These are phyloP conservation scores for Ogataea ramenticola DNA, from an alignment of 805 yeast species.

Conservation along the genomic window DNA sequence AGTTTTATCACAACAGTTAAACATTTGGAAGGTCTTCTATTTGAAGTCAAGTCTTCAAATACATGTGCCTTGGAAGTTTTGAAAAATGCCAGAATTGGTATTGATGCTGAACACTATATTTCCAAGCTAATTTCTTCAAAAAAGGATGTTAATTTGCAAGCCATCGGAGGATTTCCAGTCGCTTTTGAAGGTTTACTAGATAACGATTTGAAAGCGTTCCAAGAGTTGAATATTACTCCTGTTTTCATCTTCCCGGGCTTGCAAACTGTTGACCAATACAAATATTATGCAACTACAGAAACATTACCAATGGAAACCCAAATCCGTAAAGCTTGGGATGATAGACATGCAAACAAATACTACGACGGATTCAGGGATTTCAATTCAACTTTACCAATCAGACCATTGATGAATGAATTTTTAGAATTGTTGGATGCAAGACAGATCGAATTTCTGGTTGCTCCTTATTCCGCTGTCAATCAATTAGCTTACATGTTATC, in stretches of 20 bases:
- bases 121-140: slow-evolving; percentile 52
- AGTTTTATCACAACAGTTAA: slow-evolving; percentile 27
- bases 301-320: slow-evolving; percentile 30
- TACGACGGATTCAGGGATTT: slow-evolving; percentile 46
- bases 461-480: slow-evolving; percentile 77
- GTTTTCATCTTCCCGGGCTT: slow-evolving; percentile 74
- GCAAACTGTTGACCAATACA: slow-evolving; percentile 28
- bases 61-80: slow-evolving; percentile 55
- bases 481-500: slow-evolving; percentile 70
- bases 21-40: slow-evolving; percentile 60
- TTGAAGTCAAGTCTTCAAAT: slow-evolving; percentile 58
- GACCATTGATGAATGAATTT: slow-evolving; percentile 48
- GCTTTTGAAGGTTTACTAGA: slow-evolving; percentile 50
- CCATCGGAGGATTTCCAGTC: slow-evolving; percentile 75
- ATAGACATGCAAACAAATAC: slow-evolving; percentile 23
- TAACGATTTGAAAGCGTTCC: slow-evolving; percentile 54
- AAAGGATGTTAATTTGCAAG: slow-evolving; percentile 64
- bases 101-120: slow-evolving; percentile 77
- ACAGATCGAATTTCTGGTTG: slow-evolving; percentile 59
- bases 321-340: slow-evolving; percentile 42
- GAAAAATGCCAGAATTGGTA: slow-evolving; percentile 65
- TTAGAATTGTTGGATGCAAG: slow-evolving; percentile 48
- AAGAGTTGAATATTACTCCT: slow-evolving; percentile 62
- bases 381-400: slow-evolving; percentile 40
- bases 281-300: slow-evolving; percentile 18